These are phyloP conservation scores for Globisporangium perplexum DNA, from an alignment of 352 stramenopile species.

Conservation along the genomic window DNA sequence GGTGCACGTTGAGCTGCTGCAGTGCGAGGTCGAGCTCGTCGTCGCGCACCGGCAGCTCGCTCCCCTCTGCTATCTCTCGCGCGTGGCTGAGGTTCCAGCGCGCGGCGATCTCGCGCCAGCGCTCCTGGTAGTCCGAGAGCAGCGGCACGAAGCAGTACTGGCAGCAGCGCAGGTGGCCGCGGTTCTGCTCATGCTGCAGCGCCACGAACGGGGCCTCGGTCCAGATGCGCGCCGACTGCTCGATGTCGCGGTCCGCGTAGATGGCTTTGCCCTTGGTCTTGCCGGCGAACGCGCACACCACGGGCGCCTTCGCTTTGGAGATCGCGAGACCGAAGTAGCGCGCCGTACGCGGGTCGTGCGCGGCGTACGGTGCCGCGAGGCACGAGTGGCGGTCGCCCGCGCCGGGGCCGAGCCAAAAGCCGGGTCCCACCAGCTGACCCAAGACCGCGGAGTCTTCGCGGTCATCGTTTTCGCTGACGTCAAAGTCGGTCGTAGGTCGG, in stretches of 20 bases:
- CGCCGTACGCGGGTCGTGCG: slow-evolving; percentile 35
- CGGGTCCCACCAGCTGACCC: not conserved
- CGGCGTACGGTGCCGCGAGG: slow-evolving; percentile 48
- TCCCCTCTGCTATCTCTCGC: not conserved
- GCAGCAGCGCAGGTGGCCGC: slow-evolving; percentile 33
- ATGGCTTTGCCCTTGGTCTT: slow-evolving; percentile 70
- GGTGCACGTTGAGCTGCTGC: slow-evolving; percentile 31
- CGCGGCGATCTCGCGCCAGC: slow-evolving; percentile 42
- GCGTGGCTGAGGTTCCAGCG: slow-evolving; percentile 15
- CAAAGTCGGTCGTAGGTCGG: not conserved
- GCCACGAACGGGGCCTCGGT: slow-evolving; percentile 65
- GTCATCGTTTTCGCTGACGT: not conserved
- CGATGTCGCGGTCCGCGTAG: slow-evolving; percentile 48
- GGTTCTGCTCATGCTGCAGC: slow-evolving; percentile 64
- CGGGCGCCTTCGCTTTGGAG: slow-evolving; percentile 50
- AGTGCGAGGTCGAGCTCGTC: slow-evolving; percentile 44
- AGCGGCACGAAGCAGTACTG: slow-evolving; percentile 72
- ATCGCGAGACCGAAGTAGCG: slow-evolving; percentile 65
- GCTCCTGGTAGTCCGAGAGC: slow-evolving; percentile 35
- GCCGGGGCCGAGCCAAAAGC: not conserved
- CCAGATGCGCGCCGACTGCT: slow-evolving; percentile 45
- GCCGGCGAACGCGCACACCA: slow-evolving; percentile 50
- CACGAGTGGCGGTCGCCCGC: slow-evolving; percentile 28
- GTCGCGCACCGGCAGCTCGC: slow-evolving; percentile 5
- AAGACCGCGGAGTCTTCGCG: not conserved